Percentiles rank a stretch among this genome's conserved stretches.
These are phyloP conservation scores for Arthrocladium fulminans DNA, from an alignment of 2,329 filamentous ascomycete species.

Conservation along the genomic window DNA sequence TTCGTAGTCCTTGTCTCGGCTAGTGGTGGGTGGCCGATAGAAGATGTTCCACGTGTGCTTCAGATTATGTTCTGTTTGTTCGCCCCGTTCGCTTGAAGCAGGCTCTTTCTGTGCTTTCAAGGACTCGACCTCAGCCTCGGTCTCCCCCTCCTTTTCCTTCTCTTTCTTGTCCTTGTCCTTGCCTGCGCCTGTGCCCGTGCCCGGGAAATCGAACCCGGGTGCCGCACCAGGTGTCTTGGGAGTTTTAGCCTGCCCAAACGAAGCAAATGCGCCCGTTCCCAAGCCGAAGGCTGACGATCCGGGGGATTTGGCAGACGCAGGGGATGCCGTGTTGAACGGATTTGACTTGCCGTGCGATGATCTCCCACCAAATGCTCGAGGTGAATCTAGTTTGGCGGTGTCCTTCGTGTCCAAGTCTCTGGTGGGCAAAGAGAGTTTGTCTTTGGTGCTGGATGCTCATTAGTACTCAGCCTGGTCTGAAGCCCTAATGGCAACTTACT, in stretches of 20 bases:
- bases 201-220: constrained; percentile 69
- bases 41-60: constrained; percentile 92
- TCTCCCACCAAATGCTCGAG: constrained; percentile 59
- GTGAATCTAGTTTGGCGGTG: constrained; percentile 47
- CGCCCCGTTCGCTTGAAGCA: constrained; percentile 30
- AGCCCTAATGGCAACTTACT: constrained; percentile 30
- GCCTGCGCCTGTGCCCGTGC: too few relatives aligned
- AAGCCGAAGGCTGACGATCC: constrained; percentile 86
- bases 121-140: constrained; percentile 30
- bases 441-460: constrained; percentile 49
- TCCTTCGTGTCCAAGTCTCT: constrained; percentile 49
- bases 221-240: constrained; percentile 64
- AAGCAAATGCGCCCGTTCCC: constrained; percentile 90
- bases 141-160: constrained; percentile 28
- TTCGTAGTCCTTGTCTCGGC: constrained; percentile 96
- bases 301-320: constrained; percentile 63
- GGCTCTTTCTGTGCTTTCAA: constrained; percentile 22
- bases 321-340: constrained; percentile 68
- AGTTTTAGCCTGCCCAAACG: constrained; percentile 80
- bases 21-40: constrained; percentile 82
- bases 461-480: constrained; percentile 13
- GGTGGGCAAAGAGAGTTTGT: constrained; percentile 85
- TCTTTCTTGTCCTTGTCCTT: constrained; percentile 58
- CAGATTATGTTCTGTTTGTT: constrained; percentile 49
- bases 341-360: constrained; percentile 64